phyloP scores from a whole-genome alignment of 306 rosid genomes.

The Ormosia emarginata region DNA sequence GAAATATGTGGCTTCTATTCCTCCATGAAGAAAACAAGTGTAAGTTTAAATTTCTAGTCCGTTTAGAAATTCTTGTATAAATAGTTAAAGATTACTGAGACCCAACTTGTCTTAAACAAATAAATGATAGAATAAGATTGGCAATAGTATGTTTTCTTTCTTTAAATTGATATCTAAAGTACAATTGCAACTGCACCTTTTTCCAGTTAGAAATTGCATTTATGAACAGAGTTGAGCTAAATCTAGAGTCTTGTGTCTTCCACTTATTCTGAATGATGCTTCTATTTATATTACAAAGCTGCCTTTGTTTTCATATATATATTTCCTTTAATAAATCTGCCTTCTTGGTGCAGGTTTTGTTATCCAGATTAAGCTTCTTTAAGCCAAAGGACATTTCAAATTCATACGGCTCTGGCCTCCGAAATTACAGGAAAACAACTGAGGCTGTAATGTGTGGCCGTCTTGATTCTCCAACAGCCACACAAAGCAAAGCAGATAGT shows the following conservation, averaged over 20 bases:
- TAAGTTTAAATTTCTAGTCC: background rate
- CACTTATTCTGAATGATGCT: background rate
- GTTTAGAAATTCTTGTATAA: background rate
- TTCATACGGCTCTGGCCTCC: conserved; percentile 46
- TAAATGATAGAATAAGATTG: background rate
- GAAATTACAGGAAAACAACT: conserved; percentile 63
- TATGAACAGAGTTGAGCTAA: background rate
- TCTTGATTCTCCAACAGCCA: conserved; percentile 87
- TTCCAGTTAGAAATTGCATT: background rate
- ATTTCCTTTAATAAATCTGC: background rate
- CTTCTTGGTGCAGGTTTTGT: conserved; percentile 69
- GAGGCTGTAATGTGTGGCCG: conserved; percentile 94
- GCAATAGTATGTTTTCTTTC: background rate
- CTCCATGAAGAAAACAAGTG: background rate
- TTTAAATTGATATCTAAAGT: background rate
- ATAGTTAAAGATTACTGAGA: background rate
- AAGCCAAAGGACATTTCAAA: conserved; percentile 47
- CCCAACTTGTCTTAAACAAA: background rate
- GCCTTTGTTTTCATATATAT: background rate
- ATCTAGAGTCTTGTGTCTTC: conserved; percentile 5
- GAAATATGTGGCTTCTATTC: conserved; percentile 2
- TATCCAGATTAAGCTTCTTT: conserved; percentile 83
- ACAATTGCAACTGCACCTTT: background rate
- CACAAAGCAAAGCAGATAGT: conserved; percentile 76
- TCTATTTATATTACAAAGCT: background rate